These are phyloP conservation scores for Alternaria tenuissima DNA, from an alignment of 2,329 filamentous ascomycete genomes.

Conservation along the genomic window DNA sequence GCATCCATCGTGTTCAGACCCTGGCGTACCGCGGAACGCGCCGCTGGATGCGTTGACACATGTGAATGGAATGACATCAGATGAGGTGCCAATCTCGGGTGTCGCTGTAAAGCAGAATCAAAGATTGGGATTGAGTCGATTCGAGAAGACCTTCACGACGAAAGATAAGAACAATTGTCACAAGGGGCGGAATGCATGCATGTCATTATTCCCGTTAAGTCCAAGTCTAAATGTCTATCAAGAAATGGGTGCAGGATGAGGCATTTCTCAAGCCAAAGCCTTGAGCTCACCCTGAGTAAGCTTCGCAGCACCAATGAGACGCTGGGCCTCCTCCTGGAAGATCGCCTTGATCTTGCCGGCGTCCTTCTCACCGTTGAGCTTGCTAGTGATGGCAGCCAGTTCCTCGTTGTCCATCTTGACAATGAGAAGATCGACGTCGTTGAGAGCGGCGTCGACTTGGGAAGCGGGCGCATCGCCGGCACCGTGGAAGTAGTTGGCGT, in stretches of 20 bases:
- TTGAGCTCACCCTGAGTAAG: conserved; percentile 85
- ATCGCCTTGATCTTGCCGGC: conserved; percentile 84
- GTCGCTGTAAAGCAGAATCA: not conserved
- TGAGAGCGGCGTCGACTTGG: conserved; percentile 82
- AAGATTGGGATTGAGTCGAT: not conserved
- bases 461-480: conserved; percentile 73
- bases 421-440: conserved; percentile 87
- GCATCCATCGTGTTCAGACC: conserved; percentile 10
- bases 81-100: not conserved
- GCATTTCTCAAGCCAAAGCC: conserved; percentile 54
- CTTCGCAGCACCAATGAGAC: conserved; percentile 82
- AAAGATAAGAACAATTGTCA: not conserved
- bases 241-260: conserved; percentile 6
- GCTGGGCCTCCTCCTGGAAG: conserved; percentile 79
- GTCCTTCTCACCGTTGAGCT: conserved; percentile 80
- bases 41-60: conserved; percentile 10
- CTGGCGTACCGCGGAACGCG: conserved; percentile 14
- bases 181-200: conserved; percentile 3
- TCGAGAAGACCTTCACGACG: not conserved
- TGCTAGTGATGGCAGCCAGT: conserved; percentile 81
- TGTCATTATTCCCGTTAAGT: conserved; percentile 16
- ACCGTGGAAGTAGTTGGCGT: conserved; percentile 91
- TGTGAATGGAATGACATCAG: conserved; percentile 1
- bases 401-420: conserved; percentile 90
- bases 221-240: conserved; percentile 33